A percentile compares a stretch with the other conserved stretches of the same genome.
Conservation (phyloP, 2,329 filamentous ascomycete species). For the Beauveria rudraprayagi region DNA sequence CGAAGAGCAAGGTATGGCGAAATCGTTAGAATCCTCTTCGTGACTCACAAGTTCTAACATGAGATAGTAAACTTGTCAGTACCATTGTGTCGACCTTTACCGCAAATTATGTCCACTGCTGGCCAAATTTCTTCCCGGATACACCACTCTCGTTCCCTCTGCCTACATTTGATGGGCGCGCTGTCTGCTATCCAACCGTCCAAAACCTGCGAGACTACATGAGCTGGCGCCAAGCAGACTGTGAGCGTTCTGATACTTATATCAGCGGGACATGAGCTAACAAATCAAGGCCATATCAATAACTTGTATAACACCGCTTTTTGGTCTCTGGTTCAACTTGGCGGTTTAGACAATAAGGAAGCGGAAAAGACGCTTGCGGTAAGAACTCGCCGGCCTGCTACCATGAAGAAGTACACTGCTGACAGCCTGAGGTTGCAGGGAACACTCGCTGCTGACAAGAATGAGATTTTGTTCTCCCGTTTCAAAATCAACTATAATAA, state of each 20-base stretch:
- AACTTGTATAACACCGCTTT: slow-evolving; percentile 98
- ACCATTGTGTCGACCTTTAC: slow-evolving; percentile 92
- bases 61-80: slow-evolving; percentile 73
- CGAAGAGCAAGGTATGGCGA: slow-evolving; percentile 63
- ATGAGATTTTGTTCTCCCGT: slow-evolving; percentile 84
- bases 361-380: slow-evolving; percentile 76
- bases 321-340: slow-evolving; percentile 77
- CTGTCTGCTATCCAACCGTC: slow-evolving; percentile 79
- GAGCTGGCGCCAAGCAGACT: slow-evolving; percentile 95
- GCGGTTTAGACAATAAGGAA: slow-evolving; percentile 65
- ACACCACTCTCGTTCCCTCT: slow-evolving; percentile 62
- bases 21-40: slow-evolving; percentile 12
- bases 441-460: slow-evolving; percentile 79
- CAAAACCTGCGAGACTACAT: slow-evolving; percentile 87
- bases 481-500: slow-evolving; percentile 98
- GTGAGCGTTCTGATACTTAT: slow-evolving; percentile 41
- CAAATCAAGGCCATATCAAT: slow-evolving; percentile 74
- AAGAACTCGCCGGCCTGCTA: slow-evolving; percentile 17
- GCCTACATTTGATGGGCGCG: slow-evolving; percentile 87
- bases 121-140: slow-evolving; percentile 69
- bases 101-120: slow-evolving; percentile 77
- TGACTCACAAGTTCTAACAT: slow-evolving; percentile 3
- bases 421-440: slow-evolving; percentile 44
- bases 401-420: slow-evolving; percentile 9
- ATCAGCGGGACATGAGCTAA: not conserved